Percentiles rank a stretch among this genome's conserved stretches.
Evolutionary conservation across 2,329 filamentous ascomycete genomes (phyloP).

Genomic region (Calcarisporium arbuscula): DNA sequence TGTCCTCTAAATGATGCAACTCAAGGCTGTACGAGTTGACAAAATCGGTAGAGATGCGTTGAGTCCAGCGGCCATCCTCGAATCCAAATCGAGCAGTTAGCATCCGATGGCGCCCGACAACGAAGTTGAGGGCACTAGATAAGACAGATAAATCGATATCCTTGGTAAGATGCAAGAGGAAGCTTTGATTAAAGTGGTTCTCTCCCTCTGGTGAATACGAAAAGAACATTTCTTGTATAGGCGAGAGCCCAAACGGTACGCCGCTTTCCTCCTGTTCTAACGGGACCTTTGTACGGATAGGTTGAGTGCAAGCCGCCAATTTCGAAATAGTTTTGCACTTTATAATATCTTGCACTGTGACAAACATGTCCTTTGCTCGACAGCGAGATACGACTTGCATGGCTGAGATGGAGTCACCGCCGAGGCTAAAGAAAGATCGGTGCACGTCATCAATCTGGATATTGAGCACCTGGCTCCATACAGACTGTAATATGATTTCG

Average conservation of each 20-base stretch:
- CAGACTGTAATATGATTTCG: not conserved
- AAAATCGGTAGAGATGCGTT: not conserved
- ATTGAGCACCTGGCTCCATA: not conserved
- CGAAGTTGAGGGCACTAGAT: too few relatives aligned
- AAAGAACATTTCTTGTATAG: not conserved
- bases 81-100: too few relatives aligned
- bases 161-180: not conserved
- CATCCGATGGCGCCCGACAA: too few relatives aligned
- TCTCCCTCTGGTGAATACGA: not conserved
- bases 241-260: not conserved
- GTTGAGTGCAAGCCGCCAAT: not conserved
- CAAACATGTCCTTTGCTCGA: not conserved
- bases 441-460: not conserved
- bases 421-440: not conserved
- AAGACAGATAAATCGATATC: not conserved
- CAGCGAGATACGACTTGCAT: not conserved
- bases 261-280: not conserved
- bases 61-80: not conserved
- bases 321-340: not conserved
- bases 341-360: not conserved
- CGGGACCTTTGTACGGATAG: not conserved
- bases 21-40: not conserved
- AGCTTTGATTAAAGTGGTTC: not conserved
- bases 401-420: conserved; percentile 1
- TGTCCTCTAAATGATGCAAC: not conserved